A percentile compares a stretch with the other conserved stretches of the same genome.
These are phyloP conservation scores for Saturnispora saitoi DNA, from an alignment of 805 yeast species.

Conservation along the genomic window DNA sequence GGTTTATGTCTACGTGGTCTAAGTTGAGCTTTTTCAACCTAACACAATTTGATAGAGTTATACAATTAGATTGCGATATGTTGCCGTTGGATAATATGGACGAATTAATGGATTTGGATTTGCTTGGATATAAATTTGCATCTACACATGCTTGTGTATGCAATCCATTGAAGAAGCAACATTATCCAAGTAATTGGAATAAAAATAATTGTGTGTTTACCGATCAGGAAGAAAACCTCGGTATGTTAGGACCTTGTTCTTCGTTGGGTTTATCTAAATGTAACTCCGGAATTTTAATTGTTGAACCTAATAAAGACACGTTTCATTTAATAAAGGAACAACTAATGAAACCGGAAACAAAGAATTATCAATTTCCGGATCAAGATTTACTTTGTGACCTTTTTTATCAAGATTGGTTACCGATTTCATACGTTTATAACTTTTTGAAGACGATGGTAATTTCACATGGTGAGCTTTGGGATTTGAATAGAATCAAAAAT, in stretches of 20 bases:
- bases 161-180: constrained; percentile 43
- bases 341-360: constrained; percentile 29
- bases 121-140: constrained; percentile 37
- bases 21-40: constrained; percentile 48
- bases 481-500: constrained; percentile 40
- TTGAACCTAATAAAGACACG: constrained; percentile 32
- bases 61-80: constrained; percentile 55
- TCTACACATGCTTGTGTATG: constrained; percentile 58
- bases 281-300: constrained; percentile 52
- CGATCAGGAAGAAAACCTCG: constrained; percentile 20
- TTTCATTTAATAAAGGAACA: constrained; percentile 36
- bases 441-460: constrained; percentile 43
- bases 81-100: constrained; percentile 49
- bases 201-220: constrained; percentile 45
- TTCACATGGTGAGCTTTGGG: constrained; percentile 41
- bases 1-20: constrained; percentile 57
- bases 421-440: constrained; percentile 45
- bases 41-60: constrained; percentile 42
- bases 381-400: constrained; percentile 49
- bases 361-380: constrained; percentile 47
- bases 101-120: constrained; percentile 42
- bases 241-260: constrained; percentile 33
- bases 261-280: constrained; percentile 38
- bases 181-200: constrained; percentile 48
- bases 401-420: constrained; percentile 41